Evolutionary conservation across 1,284 basidiomycete genomes (phyloP).

Genomic region (Ustilago trichophora): DNA sequence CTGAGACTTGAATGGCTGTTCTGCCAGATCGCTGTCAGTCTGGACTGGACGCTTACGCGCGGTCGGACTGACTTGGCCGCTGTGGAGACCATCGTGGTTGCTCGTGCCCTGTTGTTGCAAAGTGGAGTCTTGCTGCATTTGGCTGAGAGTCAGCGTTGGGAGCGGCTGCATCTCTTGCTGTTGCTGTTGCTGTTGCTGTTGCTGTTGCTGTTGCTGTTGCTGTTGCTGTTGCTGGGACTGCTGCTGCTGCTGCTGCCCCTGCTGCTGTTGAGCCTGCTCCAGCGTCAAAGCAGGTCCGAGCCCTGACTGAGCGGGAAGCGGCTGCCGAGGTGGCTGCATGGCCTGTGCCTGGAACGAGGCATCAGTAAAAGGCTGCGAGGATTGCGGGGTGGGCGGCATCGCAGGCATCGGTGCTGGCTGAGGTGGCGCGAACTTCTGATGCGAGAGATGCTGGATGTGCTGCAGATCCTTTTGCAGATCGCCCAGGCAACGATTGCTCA

Average conservation of each 20-base stretch:
- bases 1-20: constrained; percentile 39
- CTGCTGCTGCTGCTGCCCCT: too few species aligned
- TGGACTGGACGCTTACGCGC: constrained; percentile 47
- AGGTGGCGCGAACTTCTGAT: constrained; percentile 38
- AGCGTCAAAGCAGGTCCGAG: constrained; percentile 15
- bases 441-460: constrained; percentile 52
- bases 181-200: constrained; percentile 2
- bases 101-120: constrained; percentile 2
- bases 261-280: constrained; percentile 15
- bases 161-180: constrained; percentile 17
- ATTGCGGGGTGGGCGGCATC: constrained; percentile 7
- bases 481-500: constrained; percentile 51
- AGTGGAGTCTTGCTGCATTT: constrained; percentile 16
- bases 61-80: constrained; percentile 30
- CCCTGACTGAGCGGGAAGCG: constrained; percentile 5
- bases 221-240: constrained; percentile 13
- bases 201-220: constrained; percentile 13
- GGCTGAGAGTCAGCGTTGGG: constrained; percentile 21
- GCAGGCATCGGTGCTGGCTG: constrained; percentile 2
- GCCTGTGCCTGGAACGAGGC: constrained; percentile 11
- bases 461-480: constrained; percentile 53
- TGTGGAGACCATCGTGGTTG: constrained; percentile 6
- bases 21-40: constrained; percentile 31
- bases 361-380: constrained; percentile 12
- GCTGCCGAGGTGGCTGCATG: constrained; percentile 7